Base-by-base conservation (phyloP, 106 monocot species). In the Dactylorhiza incarnata region DNA sequence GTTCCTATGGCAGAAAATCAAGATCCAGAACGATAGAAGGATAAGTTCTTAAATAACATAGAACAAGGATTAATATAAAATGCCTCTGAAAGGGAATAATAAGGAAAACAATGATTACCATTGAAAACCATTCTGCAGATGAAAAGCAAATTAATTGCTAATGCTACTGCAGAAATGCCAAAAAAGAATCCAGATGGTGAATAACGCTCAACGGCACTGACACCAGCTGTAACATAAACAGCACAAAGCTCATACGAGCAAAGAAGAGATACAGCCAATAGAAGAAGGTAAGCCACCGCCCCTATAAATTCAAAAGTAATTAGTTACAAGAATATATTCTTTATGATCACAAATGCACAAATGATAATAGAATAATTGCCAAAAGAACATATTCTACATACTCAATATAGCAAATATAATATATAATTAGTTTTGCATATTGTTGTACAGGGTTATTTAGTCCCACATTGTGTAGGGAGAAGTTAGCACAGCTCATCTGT, bases 111-210 rank as follows among this genome's bases (percentile, higher is more conserved):
- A 74, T 37, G 23, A 52, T 78, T 93, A 97, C 96, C 96, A 85
- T 81, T 89, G 68, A 94, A 97, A 71, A 94, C 91, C 81, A 97
- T 94, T 73, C 87, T 90, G 85, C 93, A 93, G 71, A 97, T 89
- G 69, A 97, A 97, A 70, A 97, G 89, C 89, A 97, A 91, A 79
- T 97, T 97, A 65, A 97, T 89, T 43, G 96, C 96, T 61, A 97
- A 65, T 48, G 93, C 89, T 78, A 97, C 82, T 17, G 91, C 90
- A 67, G 96, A 93, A 0, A 97, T 89, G 52, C 96, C 96, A 86
- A 97, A 97, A 82, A 94, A 97, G 72, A 97, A 94, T 43, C 96
- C 96, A 74, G 96, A 94, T 70, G 96, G 84, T 51, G 96, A 97
- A 79, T 93, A 93, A 77, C 84, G 77, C 72, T 97, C 87, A 20